Percentiles rank a stretch among this genome's conserved stretches.
phyloP scores from a whole-genome alignment of 371 early-diverging fungal genomes.

The Mortierella sp. region DNA sequence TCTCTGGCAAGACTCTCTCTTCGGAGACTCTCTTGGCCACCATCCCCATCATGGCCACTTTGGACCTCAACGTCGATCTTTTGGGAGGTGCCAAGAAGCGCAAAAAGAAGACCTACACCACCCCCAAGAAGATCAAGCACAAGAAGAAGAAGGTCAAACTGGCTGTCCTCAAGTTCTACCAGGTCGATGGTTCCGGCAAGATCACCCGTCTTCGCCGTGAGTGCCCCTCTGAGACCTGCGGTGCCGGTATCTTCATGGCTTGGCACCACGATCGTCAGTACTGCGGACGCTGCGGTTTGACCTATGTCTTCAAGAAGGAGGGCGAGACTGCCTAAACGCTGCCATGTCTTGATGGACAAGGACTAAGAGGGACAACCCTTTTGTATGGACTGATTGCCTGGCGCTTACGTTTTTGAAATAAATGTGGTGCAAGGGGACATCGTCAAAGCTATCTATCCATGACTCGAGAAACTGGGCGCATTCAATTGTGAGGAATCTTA shows the following conservation, averaged over 20 bases:
- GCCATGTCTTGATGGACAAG: background rate
- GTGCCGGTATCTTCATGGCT: constrained; percentile 99
- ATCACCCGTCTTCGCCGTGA: constrained; percentile 97
- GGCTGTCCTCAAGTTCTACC: constrained; percentile 97
- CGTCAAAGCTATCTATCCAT: constrained; percentile 6
- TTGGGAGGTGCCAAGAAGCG: constrained; percentile 97
- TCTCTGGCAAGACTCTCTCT: constrained; percentile 93
- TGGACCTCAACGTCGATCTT: constrained; percentile 82
- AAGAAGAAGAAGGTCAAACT: constrained; percentile 98
- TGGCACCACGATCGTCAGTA: constrained; percentile 96
- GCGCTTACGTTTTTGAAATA: constrained; percentile 8
- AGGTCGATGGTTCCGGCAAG: constrained; percentile 97
- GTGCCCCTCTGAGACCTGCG: constrained; percentile 95
- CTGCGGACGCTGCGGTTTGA: constrained; percentile 80
- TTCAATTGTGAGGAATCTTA: no score
- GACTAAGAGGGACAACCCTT: constrained; percentile 1
- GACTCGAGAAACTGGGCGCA: no score
- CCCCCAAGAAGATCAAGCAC: constrained; percentile 99
- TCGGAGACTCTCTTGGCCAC: constrained; percentile 85
- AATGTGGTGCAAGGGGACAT: background rate
- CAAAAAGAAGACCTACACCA: constrained; percentile 99
- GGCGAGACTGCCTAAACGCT: constrained; percentile 47
- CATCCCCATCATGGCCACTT: constrained; percentile 92
- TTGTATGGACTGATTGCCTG: constrained; percentile 16
- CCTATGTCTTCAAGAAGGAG: constrained; percentile 70